A percentile compares a stretch with the other conserved stretches of the same genome.
These are phyloP conservation scores for Coelastrella sp. DNA, from an alignment of 139 green algal species.

Conservation along the genomic window DNA sequence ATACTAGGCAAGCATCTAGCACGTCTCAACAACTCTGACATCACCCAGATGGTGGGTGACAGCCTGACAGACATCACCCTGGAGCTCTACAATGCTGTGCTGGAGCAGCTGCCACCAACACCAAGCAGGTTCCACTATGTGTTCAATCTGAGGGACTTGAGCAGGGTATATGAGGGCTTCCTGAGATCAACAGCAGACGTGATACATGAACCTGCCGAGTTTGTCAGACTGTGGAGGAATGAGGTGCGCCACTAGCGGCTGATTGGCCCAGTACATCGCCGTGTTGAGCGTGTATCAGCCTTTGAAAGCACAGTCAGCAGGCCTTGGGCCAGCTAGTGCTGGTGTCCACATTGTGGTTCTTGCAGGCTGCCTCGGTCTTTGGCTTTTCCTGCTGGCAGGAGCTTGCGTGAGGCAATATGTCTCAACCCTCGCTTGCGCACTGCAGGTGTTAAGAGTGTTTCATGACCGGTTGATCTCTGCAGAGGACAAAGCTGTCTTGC, in stretches of 20 bases:
- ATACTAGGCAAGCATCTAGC: slow-evolving; percentile 39
- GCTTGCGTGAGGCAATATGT: neutral
- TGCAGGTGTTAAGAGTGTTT: slow-evolving; percentile 82
- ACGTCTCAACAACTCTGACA: slow-evolving; percentile 6
- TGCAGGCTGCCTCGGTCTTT: too few relatives aligned
- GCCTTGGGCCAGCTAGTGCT: neutral
- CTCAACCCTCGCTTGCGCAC: neutral
- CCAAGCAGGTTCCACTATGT: slow-evolving; percentile 97
- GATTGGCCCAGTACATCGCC: neutral
- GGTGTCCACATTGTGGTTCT: neutral
- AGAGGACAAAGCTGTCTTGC: slow-evolving; percentile 92
- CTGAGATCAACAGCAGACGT: slow-evolving; percentile 84
- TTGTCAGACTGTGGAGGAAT: slow-evolving; percentile 92
- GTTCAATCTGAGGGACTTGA: slow-evolving; percentile 97
- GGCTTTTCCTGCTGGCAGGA: too few relatives aligned
- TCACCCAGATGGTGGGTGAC: slow-evolving; percentile 56
- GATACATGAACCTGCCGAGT: slow-evolving; percentile 82
- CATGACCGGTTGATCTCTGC: slow-evolving; percentile 87
- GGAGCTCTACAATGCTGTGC: slow-evolving; percentile 81
- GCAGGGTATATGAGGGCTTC: slow-evolving; percentile 90
- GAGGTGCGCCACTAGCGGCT: slow-evolving; percentile 66
- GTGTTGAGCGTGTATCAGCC: neutral
- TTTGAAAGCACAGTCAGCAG: neutral
- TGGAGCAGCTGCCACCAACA: slow-evolving; percentile 91
- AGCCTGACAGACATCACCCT: slow-evolving; percentile 89